Conservation (phyloP, 2,329 filamentous ascomycete species). For the Ophiostoma quercus region DNA sequence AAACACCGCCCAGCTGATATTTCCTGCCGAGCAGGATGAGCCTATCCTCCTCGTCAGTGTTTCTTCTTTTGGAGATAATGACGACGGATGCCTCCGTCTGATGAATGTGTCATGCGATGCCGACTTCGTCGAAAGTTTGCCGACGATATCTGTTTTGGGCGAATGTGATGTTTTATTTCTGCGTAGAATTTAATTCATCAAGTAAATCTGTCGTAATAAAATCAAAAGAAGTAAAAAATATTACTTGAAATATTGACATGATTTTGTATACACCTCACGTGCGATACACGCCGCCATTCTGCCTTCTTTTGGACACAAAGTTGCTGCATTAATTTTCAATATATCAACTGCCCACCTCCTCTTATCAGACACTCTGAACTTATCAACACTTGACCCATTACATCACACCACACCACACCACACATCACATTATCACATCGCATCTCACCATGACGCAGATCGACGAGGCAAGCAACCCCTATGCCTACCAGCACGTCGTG, state of each 20-base stretch:
- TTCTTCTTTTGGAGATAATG: neutral
- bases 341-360: neutral
- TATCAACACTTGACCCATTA: neutral
- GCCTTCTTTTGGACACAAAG: neutral
- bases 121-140: neutral
- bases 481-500: slow-evolving; percentile 30
- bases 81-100: neutral
- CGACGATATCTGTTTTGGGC: neutral
- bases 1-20: neutral
- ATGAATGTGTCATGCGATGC: neutral
- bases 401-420: neutral
- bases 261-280: neutral
- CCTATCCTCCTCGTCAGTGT: neutral
- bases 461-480: slow-evolving; percentile 11
- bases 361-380: neutral
- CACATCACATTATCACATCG: neutral
- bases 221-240: neutral
- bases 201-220: neutral
- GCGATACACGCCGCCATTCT: neutral
- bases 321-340: neutral
- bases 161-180: neutral
- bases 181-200: neutral
- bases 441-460: slow-evolving; percentile 18
- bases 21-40: neutral
- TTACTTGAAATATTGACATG: neutral